Evolutionary conservation across 345 rosid genomes (phyloP), one percentile per base, ranked within the genome.

Genomic region (Lepidium aucheri): DNA sequence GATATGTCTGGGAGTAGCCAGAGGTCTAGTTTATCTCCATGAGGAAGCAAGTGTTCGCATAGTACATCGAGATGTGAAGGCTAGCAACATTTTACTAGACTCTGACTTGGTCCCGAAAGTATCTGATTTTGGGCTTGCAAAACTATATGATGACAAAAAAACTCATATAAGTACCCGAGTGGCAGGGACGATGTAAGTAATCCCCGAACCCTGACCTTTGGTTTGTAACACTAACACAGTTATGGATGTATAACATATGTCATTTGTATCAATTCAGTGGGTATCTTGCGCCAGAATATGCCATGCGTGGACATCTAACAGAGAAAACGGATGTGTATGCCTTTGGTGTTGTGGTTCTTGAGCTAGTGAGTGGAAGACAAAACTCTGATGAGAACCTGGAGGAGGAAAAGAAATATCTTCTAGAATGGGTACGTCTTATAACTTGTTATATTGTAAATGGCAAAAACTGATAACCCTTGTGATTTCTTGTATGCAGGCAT

Each of bases 11-110:
- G 86, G 83, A 55, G 67, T 74, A 49, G 83, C 80, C 26, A 82
- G 86, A 71, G 86, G 84, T 12, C 68, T 84, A 34, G 77, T 80
- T 20, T 84, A 84, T 76, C 86, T 82, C 35, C 84, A 78, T 5
- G 86, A 82, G 72, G 86, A 84, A 40, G 81, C 86, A 6, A 80
- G 89, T 73, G 40, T 71, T 69, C 71, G 82, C 17, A 83, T 83
- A 22, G 85, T 86, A 6, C 85, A 86, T 35, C 73, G 88, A 41
- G 91, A 86, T 77, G 85, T 83, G 54, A 83, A 86, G 67, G 77
- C 85, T 33, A 83, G 83, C 32, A 83, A 86, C 57, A 85, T 80
- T 63, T 67, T 85, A 34, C 85, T 84, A 8, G 86, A 36, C 77
- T 81, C 39, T 64, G 62, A 76, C 76, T 34, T 76, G 13, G 55